Percentiles rank a stretch among this genome's conserved stretches.
phyloP scores from a whole-genome alignment of 495 filamentous ascomycete species.

The Aspergillus incahuasiensis region DNA sequence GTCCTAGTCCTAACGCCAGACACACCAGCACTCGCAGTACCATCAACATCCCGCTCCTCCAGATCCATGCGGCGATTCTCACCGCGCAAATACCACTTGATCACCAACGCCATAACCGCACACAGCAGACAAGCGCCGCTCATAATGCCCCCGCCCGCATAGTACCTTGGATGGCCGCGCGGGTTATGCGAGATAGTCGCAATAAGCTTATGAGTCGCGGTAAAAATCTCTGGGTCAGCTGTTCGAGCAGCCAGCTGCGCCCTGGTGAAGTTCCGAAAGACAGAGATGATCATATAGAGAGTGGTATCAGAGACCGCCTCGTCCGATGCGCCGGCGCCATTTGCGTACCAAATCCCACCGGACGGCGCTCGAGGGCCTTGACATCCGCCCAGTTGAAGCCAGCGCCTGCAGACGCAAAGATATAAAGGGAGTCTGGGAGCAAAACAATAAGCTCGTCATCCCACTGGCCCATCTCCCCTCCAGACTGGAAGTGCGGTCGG shows the following conservation, averaged over 20 bases:
- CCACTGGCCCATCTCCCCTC: conserved; percentile 1
- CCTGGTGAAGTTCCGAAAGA: neutral
- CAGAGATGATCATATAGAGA: conserved; percentile 1
- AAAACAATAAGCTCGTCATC: neutral
- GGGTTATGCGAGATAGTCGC: conserved; percentile 1
- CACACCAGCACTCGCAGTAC: neutral
- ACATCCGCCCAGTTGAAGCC: conserved; percentile 3
- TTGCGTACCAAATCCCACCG: conserved; percentile 3
- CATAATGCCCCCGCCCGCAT: conserved; percentile 16
- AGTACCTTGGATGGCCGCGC: conserved; percentile 15
- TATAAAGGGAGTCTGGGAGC: neutral
- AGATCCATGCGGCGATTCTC: neutral
- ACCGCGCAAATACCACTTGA: neutral
- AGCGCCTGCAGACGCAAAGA: neutral
- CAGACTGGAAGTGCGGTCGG: neutral
- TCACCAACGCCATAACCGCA: conserved; percentile 8
- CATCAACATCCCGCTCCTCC: neutral
- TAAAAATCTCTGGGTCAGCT: neutral
- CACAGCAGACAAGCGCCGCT: conserved; percentile 22
- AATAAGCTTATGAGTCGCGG: neutral
- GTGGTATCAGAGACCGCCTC: conserved; percentile 2
- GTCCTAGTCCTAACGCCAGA: neutral
- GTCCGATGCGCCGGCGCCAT: neutral
- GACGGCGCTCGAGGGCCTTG: neutral
- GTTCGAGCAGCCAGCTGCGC: conserved; percentile 1